These are phyloP conservation scores for Themeda triandra DNA, from an alignment of 176 grass and related monocot species.

Conservation along the genomic window DNA sequence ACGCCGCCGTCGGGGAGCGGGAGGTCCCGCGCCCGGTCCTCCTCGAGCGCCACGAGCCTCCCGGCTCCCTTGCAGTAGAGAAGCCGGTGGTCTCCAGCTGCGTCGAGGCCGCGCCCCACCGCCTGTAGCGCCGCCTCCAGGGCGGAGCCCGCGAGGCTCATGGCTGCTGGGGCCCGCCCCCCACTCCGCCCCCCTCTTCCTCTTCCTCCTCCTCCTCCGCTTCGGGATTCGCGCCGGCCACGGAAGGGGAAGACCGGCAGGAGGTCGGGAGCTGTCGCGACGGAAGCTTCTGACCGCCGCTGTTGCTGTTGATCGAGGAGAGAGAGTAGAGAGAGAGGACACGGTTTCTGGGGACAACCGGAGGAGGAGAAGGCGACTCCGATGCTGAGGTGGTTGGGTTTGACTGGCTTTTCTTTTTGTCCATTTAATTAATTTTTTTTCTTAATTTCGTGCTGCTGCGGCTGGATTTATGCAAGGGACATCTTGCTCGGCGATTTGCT, in stretches of 20 bases:
- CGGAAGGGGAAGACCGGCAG: neutral
- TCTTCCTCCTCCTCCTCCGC: slow-evolving; percentile 26
- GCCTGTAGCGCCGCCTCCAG: slow-evolving; percentile 67
- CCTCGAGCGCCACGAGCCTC: slow-evolving; percentile 55
- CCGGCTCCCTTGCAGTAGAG: slow-evolving; percentile 76
- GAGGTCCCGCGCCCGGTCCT: slow-evolving; percentile 45
- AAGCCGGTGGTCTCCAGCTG: slow-evolving; percentile 63
- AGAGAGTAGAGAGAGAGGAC: slow-evolving; percentile 21
- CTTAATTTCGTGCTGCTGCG: neutral
- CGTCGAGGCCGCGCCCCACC: slow-evolving; percentile 70
- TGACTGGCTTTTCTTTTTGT: slow-evolving; percentile 33
- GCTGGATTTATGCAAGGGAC: neutral
- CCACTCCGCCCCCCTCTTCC: neutral
- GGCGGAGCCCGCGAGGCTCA: slow-evolving; percentile 55
- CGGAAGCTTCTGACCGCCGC: slow-evolving; percentile 66
- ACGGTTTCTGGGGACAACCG: slow-evolving; percentile 58
- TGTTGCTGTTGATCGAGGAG: slow-evolving; percentile 36
- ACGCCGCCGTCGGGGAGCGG: slow-evolving; percentile 28
- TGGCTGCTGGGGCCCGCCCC: neutral
- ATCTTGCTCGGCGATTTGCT: neutral
- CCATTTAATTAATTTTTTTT: neutral
- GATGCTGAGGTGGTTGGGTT: slow-evolving; percentile 36
- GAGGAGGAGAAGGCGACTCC: slow-evolving; percentile 16
- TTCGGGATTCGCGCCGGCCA: slow-evolving; percentile 12
- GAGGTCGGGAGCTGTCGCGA: slow-evolving; percentile 5